A percentile compares a stretch with the other conserved stretches of the same genome.
phyloP scores from a whole-genome alignment of 139 green algal genomes.

The Chlamydomonas incerta region DNA sequence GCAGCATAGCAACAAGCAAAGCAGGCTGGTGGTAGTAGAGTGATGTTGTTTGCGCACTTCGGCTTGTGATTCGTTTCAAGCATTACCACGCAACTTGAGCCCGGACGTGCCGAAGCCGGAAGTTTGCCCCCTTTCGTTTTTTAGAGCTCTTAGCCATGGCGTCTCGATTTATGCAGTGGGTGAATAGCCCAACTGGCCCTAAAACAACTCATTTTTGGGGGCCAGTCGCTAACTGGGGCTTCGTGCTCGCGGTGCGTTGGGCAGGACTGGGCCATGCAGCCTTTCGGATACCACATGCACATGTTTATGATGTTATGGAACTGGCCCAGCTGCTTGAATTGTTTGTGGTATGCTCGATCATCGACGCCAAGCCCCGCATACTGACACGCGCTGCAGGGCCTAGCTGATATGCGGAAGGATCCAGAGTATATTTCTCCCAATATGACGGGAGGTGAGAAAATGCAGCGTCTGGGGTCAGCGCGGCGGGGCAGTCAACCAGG shows the following conservation, averaged over 20 bases:
- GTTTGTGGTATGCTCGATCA: too few species aligned
- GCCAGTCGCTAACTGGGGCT: conserved; percentile 86
- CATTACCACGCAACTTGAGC: too few species aligned
- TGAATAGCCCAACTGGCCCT: conserved; percentile 47
- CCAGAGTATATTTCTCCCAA: conserved; percentile 78
- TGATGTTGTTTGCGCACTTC: too few species aligned
- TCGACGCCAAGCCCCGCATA: background rate
- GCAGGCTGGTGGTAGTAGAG: too few species aligned
- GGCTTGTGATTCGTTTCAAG: too few species aligned
- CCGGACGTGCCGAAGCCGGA: too few species aligned
- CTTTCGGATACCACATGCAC: background rate
- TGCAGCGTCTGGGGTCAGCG: too few species aligned
- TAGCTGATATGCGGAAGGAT: conserved; percentile 78
- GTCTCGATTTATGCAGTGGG: conserved; percentile 5
- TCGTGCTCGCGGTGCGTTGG: conserved; percentile 75
- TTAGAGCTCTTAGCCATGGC: too few species aligned
- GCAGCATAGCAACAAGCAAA: too few species aligned
- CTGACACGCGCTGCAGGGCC: conserved; percentile 29
- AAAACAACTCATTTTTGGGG: conserved; percentile 87
- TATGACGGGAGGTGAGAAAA: conserved; percentile 86
- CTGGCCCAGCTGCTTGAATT: too few species aligned
- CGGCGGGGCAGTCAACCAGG: background rate
- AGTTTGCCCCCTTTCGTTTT: too few species aligned
- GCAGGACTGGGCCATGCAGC: background rate
- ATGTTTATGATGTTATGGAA: too few species aligned